These are phyloP conservation scores for Phytophthora kernoviae DNA, from an alignment of 352 stramenopile genomes.

Conservation along the genomic window DNA sequence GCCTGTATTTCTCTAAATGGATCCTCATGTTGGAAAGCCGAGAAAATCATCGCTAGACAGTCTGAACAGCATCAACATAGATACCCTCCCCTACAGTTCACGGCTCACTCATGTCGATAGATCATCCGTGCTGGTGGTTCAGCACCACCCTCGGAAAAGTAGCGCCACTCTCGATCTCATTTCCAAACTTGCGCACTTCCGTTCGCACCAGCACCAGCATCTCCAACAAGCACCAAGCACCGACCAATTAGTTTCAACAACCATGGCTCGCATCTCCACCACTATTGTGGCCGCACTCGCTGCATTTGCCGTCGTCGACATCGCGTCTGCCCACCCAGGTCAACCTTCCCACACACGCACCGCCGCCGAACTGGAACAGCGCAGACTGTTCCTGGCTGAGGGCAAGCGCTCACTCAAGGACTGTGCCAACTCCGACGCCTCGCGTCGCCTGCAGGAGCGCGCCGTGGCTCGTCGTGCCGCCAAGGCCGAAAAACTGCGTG, in stretches of 20 bases:
- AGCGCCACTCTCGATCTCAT: constrained; percentile 2
- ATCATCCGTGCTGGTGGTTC: too few relatives aligned
- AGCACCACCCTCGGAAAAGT: not conserved
- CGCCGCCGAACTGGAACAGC: constrained; percentile 15
- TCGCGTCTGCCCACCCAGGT: constrained; percentile 3
- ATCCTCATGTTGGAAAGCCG: too few relatives aligned
- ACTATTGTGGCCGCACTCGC: not conserved
- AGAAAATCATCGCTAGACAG: too few relatives aligned
- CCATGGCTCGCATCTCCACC: constrained; percentile 13
- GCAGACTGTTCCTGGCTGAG: constrained; percentile 27
- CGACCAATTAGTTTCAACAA: not conserved
- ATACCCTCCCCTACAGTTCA: not conserved
- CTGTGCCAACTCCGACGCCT: constrained; percentile 23
- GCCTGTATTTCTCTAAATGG: too few relatives aligned
- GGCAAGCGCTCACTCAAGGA: constrained; percentile 28
- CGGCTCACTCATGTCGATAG: not conserved
- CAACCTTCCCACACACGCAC: constrained; percentile 2
- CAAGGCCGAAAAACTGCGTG: constrained; percentile 16
- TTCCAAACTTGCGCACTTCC: constrained; percentile 12
- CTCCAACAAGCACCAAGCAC: not conserved
- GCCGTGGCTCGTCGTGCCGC: constrained; percentile 10
- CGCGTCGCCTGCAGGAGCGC: constrained; percentile 20
- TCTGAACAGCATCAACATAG: too few relatives aligned
- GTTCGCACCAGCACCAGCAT: not conserved
- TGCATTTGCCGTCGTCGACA: not conserved